phyloP scores from a whole-genome alignment of 2,329 filamentous ascomycete species.

The Hymenoscyphus occultus region DNA sequence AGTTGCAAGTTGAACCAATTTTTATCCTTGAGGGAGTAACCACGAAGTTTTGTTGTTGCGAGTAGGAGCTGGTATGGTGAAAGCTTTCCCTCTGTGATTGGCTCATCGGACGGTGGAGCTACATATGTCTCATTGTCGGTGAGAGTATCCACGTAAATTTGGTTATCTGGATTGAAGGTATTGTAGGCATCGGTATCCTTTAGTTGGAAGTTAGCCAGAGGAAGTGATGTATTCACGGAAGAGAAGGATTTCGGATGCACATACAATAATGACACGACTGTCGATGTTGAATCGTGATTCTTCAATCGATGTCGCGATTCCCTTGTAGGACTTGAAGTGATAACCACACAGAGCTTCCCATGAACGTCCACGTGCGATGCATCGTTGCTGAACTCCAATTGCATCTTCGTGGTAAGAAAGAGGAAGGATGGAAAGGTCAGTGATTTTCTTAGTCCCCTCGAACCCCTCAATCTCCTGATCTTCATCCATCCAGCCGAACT shows the following conservation, averaged over 20 bases:
- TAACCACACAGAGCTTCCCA: constrained; percentile 11
- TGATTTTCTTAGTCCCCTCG: constrained; percentile 13
- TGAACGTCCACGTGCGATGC: constrained; percentile 6
- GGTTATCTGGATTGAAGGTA: constrained; percentile 10
- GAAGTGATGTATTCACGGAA: too few relatives aligned
- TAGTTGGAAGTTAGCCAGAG: not conserved
- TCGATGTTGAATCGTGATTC: constrained; percentile 9
- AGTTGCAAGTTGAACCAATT: constrained; percentile 39
- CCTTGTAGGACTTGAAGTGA: constrained; percentile 10
- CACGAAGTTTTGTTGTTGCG: constrained; percentile 22
- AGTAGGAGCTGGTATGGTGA: constrained; percentile 10
- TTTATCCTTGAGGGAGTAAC: constrained; percentile 48
- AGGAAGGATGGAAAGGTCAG: constrained; percentile 6
- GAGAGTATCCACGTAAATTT: constrained; percentile 1
- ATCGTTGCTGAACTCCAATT: constrained; percentile 10
- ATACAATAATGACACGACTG: constrained; percentile 11
- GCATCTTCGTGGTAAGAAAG: constrained; percentile 9
- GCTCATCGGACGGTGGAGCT: constrained; percentile 4
- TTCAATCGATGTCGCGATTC: constrained; percentile 4
- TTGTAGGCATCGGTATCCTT: constrained; percentile 13
- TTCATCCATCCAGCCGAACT: constrained; percentile 8
- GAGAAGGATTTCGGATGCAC: not conserved
- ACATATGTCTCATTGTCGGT: constrained; percentile 4
- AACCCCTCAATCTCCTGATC: constrained; percentile 5
- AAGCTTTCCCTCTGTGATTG: not conserved